Percentiles rank a stretch among this genome's conserved stretches.
Conservation (phyloP, 148 eudicot species). For the Rhododendron henanense region DNA sequence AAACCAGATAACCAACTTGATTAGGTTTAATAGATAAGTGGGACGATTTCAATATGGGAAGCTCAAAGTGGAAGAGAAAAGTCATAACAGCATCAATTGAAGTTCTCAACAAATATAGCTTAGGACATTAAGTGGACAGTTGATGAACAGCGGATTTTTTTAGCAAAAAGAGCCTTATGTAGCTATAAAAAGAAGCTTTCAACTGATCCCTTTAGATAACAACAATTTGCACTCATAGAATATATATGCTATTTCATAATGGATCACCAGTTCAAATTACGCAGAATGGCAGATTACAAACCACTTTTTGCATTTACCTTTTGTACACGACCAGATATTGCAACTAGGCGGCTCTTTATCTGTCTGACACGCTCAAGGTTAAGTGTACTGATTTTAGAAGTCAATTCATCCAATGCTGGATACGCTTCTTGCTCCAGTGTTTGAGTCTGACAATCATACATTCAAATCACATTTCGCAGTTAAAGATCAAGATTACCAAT, state of each 20-base stretch:
- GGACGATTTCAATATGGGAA: neutral
- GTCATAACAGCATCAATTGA: neutral
- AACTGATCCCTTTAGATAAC: neutral
- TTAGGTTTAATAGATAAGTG: neutral
- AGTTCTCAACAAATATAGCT: neutral
- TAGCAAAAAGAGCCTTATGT: neutral
- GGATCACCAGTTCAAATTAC: neutral
- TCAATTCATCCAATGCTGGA: slow-evolving; percentile 56
- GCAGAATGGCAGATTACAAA: neutral
- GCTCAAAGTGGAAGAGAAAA: neutral
- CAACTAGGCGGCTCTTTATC: slow-evolving; percentile 57
- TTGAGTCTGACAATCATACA: slow-evolving; percentile 29
- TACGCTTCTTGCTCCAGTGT: slow-evolving; percentile 58
- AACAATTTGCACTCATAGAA: neutral
- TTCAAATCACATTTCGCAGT: neutral
- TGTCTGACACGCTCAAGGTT: slow-evolving; percentile 66
- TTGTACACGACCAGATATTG: slow-evolving; percentile 60
- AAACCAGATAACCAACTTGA: neutral
- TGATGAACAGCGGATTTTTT: neutral
- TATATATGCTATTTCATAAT: neutral
- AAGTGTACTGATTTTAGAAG: slow-evolving; percentile 55
- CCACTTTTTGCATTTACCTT: slow-evolving; percentile 32
- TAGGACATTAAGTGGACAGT: neutral
- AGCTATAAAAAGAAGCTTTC: neutral
- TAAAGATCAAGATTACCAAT: neutral